phyloP scores from a whole-genome alignment of 2,329 filamentous ascomycete species.

The Monosporascus sp. region DNA sequence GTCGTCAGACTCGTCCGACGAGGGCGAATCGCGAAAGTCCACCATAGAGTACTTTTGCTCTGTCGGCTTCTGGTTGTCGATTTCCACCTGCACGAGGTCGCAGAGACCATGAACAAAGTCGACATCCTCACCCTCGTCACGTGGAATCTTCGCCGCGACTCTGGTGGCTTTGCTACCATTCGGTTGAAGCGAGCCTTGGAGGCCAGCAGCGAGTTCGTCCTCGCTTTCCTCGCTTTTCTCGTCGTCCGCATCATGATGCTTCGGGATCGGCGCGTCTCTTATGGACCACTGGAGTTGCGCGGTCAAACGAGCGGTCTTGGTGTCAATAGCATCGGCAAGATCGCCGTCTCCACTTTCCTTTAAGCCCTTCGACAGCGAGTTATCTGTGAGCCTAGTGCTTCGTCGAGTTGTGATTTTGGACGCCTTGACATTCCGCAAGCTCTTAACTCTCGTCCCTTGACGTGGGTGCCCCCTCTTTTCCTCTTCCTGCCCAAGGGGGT shows the following conservation, averaged over 20 bases:
- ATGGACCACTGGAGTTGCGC: constrained; percentile 15
- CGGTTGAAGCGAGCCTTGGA: constrained; percentile 5
- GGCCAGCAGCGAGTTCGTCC: constrained; percentile 23
- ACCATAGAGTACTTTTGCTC: constrained; percentile 65
- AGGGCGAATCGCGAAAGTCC: constrained; percentile 58
- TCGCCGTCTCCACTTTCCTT: constrained; percentile 11
- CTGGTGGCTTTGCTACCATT: constrained; percentile 10
- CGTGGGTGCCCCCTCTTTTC: constrained; percentile 1
- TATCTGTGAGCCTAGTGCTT: constrained; percentile 22
- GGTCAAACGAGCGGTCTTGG: not conserved
- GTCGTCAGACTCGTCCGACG: constrained; percentile 44
- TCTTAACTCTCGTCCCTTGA: not conserved
- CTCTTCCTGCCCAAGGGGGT: not conserved
- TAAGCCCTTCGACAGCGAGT: constrained; percentile 9
- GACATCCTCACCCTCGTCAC: constrained; percentile 3
- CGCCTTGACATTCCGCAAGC: not conserved
- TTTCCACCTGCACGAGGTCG: constrained; percentile 61
- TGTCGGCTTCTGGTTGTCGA: constrained; percentile 70
- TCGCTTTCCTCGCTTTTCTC: constrained; percentile 30
- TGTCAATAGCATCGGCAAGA: constrained; percentile 1
- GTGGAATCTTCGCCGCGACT: not conserved
- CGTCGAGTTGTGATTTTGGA: constrained; percentile 14
- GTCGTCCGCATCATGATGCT: constrained; percentile 25
- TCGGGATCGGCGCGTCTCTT: constrained; percentile 9
- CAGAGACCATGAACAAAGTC: constrained; percentile 62